A percentile compares a stretch with the other conserved stretches of the same genome.
These are phyloP conservation scores for Warburgia ugandensis DNA, from an alignment of 164 flowering plant genomes.

Conservation along the genomic window DNA sequence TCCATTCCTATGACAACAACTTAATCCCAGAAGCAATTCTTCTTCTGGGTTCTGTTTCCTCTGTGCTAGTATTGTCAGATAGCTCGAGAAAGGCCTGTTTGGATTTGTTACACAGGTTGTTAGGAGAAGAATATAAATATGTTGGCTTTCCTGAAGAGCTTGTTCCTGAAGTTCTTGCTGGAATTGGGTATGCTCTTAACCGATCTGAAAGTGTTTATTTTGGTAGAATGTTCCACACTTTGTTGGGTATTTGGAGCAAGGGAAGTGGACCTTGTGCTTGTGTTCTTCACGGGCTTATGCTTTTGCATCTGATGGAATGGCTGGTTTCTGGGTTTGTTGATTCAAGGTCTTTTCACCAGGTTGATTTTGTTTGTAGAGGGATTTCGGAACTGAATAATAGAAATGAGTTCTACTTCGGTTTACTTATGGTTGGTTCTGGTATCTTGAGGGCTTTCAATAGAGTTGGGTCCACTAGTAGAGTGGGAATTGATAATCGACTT, in stretches of 20 bases:
- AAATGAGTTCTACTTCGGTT: conserved; percentile 35
- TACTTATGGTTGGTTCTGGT: conserved; percentile 78
- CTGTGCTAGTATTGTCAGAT: conserved; percentile 33
- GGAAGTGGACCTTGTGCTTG: conserved; percentile 27
- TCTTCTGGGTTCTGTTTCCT: conserved; percentile 60
- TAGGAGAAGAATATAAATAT: conserved; percentile 32
- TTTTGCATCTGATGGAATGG: conserved; percentile 85
- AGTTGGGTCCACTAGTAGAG: conserved; percentile 17
- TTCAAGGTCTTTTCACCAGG: conserved; percentile 28
- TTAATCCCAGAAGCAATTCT: conserved; percentile 40
- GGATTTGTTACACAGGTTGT: conserved; percentile 47
- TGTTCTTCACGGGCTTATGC: conserved; percentile 53
- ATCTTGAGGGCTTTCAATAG: conserved; percentile 50
- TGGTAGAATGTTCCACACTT: conserved; percentile 31
- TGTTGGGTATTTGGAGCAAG: conserved; percentile 52
- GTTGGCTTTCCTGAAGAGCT: conserved; percentile 22
- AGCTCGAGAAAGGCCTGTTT: conserved; percentile 43
- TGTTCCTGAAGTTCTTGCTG: conserved; percentile 64
- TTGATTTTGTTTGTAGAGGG: conserved; percentile 27
- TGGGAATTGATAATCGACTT: conserved; percentile 13
- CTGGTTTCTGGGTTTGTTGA: conserved; percentile 42
- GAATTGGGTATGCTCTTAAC: conserved; percentile 77
- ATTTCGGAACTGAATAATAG: conserved; percentile 18
- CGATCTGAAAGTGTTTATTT: conserved; percentile 33
- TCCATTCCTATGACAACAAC: conserved; percentile 12